Base-by-base conservation (phyloP, 768 basidiomycete species). In the Filobasidium wieringae region DNA sequence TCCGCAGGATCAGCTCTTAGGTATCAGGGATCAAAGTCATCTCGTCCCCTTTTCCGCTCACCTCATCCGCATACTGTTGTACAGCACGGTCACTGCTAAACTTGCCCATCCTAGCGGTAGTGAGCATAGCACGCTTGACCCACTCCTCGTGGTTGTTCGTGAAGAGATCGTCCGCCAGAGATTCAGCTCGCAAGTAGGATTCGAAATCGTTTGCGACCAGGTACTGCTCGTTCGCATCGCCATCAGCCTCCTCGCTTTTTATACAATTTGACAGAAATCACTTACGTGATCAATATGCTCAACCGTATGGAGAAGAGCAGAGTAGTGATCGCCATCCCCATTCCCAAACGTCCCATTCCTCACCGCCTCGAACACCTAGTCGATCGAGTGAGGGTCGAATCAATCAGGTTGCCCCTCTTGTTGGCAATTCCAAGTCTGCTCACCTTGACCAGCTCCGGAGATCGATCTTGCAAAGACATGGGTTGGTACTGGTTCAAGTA, bases 21-120 rank as follows among this genome's bases (percentile, higher is more conserved):
- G n/a, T n/a, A n/a, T n/a, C n/a, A n/a, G n/a, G n/a, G n/a, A n/a
- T n/a, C n/a, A n/a, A n/a, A n/a, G n/a, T n/a, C n/a, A n/a, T n/a
- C n/a, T n/a, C n/a, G n/a, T n/a, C n/a, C n/a, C n/a, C 15, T 19
- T 6, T 47, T 26, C 43, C 14, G 14, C 43, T 47, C 43, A 47
- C 43, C 55, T 69, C 71, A 66, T 93, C 89, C 1, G 89, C 90
- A 66, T 93, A 93, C 71, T 90, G 86, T 64, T 83, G 82, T 68
- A 95, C 92, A 3, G 89, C 87, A 53, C 92, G 80, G 71, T 97
- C 93, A 32, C 87, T 88, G 72, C 88, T 90, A 78, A 96, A 96
- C 69, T 91, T 92, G 73, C 90, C 91, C 91, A 95, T 96, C 82
- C 85, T 64, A 1, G 60, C 55, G 15, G 53, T 83, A 14, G 88